phyloP scores from a whole-genome alignment of 768 basidiomycete genomes.

The Suillus ampliporus region DNA sequence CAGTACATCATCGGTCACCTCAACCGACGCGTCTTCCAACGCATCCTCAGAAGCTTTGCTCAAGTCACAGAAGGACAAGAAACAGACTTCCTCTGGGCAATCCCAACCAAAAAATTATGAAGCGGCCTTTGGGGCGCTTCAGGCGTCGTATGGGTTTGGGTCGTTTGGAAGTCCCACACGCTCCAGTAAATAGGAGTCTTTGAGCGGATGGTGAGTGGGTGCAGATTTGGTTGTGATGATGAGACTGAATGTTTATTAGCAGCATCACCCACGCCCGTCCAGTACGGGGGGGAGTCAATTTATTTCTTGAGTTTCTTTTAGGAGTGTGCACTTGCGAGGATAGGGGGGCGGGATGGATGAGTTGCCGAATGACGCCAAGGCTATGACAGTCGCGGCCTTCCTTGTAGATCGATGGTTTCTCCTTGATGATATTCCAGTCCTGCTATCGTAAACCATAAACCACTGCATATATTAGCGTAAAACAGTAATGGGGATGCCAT shows the following conservation, averaged over 20 bases:
- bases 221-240: background rate
- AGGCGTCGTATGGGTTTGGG: constrained; percentile 10
- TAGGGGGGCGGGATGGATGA: background rate
- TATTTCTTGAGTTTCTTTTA: background rate
- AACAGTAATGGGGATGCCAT: constrained; percentile 5
- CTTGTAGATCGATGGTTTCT: background rate
- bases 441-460: constrained; percentile 4
- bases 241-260: background rate
- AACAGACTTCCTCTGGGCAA: constrained; percentile 1
- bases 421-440: background rate
- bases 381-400: background rate
- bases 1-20: background rate
- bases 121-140: constrained; percentile 9
- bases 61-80: background rate
- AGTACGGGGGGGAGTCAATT: no score
- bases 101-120: constrained; percentile 11
- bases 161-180: background rate
- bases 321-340: background rate
- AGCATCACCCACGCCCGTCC: no score
- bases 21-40: background rate
- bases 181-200: constrained; percentile 7
- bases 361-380: background rate
- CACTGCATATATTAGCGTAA: constrained; percentile 9
- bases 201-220: background rate
- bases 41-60: constrained; percentile 4